Percentiles rank a stretch among this genome's conserved stretches.
phyloP scores from a whole-genome alignment of 345 rosid genomes.

The Cardiospermum halicacabum region DNA sequence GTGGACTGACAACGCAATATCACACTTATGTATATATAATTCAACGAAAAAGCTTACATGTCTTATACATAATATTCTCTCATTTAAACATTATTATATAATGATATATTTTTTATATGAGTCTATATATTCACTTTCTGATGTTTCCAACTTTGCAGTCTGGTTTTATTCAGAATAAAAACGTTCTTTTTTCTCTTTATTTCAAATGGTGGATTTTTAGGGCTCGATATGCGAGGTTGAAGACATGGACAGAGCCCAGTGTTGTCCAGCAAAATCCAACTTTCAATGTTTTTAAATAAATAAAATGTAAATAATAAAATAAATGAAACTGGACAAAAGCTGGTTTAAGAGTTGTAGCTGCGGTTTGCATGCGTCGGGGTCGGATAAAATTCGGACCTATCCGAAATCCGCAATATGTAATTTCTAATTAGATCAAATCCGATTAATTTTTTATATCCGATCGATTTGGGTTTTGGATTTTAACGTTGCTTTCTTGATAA shows the following conservation, averaged over 20 bases:
- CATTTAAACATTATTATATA: constrained; percentile 1
- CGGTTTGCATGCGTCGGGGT: no score
- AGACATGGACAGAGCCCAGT: constrained; percentile 4
- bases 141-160: constrained; percentile 9
- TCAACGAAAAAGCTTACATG: background rate
- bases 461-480: no score
- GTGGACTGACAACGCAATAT: no score
- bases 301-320: background rate
- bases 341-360: no score
- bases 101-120: constrained; percentile 7
- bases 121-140: background rate
- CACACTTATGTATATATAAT: no score
- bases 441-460: no score
- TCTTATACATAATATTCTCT: background rate
- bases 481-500: no score
- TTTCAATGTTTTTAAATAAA: background rate
- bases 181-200: background rate
- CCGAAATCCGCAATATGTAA: no score
- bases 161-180: background rate
- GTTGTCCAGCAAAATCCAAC: constrained; percentile 28
- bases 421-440: no score
- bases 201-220: no score
- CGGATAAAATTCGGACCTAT: no score
- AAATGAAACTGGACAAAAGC: background rate
- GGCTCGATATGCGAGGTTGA: constrained; percentile 20